A percentile compares a stretch with the other conserved stretches of the same genome.
Evolutionary conservation across 805 yeast species (phyloP).

Genomic region (Alloascoidea africana): DNA sequence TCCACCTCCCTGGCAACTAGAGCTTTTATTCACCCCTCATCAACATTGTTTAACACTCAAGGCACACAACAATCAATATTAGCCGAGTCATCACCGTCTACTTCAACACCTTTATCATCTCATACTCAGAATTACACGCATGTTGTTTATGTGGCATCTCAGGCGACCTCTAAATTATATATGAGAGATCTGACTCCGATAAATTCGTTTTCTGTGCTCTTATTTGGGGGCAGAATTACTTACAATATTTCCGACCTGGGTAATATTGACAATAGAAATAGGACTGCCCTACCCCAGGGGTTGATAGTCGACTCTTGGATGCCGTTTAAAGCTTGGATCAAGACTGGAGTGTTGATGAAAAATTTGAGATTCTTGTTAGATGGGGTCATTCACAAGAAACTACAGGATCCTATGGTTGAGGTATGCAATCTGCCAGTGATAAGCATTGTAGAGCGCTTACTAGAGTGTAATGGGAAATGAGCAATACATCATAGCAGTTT

Average conservation of each 20-base stretch:
- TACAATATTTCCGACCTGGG: slow-evolving; percentile 31
- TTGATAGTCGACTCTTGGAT: slow-evolving; percentile 80
- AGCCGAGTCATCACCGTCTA: not conserved
- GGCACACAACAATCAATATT: slow-evolving; percentile 7
- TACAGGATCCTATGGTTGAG: slow-evolving; percentile 30
- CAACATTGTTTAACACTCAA: slow-evolving; percentile 40
- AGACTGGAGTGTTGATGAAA: slow-evolving; percentile 76
- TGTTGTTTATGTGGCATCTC: slow-evolving; percentile 47
- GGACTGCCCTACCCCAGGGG: slow-evolving; percentile 54
- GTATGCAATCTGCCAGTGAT: slow-evolving; percentile 15
- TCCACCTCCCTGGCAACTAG: slow-evolving; percentile 40
- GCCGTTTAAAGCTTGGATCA: slow-evolving; percentile 86
- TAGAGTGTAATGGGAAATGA: slow-evolving; percentile 16
- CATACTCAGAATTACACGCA: too few relatives aligned
- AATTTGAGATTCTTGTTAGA: slow-evolving; percentile 55
- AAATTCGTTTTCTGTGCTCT: slow-evolving; percentile 49
- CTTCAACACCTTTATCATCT: too few relatives aligned
- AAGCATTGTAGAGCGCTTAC: slow-evolving; percentile 14
- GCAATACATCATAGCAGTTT: too few relatives aligned
- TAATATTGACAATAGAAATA: slow-evolving; percentile 19
- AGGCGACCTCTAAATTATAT: slow-evolving; percentile 51
- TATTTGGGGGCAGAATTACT: slow-evolving; percentile 65
- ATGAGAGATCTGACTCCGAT: slow-evolving; percentile 72
- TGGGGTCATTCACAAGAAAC: slow-evolving; percentile 42
- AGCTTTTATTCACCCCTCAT: slow-evolving; percentile 80